Percentiles rank a stretch among this genome's conserved stretches.
Conservation (phyloP, 1,139 yeast genomes). For the Protomyces inouyei region DNA sequence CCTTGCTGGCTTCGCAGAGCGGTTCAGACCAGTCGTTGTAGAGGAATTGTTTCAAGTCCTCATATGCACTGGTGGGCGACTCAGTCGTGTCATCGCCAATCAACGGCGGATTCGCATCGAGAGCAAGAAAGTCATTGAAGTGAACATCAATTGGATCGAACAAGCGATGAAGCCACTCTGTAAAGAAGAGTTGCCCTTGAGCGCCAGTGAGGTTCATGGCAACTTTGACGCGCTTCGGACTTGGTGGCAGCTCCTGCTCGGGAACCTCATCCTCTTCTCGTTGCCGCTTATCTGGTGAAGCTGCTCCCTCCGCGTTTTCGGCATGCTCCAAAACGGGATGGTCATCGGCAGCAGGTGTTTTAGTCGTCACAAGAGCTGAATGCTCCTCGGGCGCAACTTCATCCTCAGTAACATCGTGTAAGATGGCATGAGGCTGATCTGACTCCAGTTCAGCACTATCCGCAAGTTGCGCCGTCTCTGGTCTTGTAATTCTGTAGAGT, state of each 20-base stretch:
- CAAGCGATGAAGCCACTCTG: background rate
- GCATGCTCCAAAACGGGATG: background rate
- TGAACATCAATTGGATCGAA: background rate
- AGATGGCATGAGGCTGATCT: background rate
- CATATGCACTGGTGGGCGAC: background rate
- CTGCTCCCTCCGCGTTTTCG: background rate
- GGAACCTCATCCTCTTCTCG: background rate
- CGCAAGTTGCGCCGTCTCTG: background rate
- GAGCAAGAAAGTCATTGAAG: background rate
- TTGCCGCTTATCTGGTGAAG: background rate
- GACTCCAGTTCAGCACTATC: background rate
- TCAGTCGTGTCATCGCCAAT: background rate
- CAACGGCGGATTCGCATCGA: background rate
- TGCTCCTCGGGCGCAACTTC: background rate
- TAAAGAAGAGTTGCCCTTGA: background rate
- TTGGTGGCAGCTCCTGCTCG: background rate
- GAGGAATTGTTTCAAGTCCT: conserved; percentile 5
- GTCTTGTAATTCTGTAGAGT: background rate
- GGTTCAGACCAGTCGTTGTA: conserved; percentile 18
- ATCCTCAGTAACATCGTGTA: background rate
- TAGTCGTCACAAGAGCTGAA: background rate
- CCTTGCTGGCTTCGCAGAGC: background rate
- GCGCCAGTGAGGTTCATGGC: background rate
- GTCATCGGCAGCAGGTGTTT: background rate
- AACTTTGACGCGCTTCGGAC: background rate